Evolutionary conservation across 768 basidiomycete genomes (phyloP).

Genomic region (Pleurotus cornucopiae): DNA sequence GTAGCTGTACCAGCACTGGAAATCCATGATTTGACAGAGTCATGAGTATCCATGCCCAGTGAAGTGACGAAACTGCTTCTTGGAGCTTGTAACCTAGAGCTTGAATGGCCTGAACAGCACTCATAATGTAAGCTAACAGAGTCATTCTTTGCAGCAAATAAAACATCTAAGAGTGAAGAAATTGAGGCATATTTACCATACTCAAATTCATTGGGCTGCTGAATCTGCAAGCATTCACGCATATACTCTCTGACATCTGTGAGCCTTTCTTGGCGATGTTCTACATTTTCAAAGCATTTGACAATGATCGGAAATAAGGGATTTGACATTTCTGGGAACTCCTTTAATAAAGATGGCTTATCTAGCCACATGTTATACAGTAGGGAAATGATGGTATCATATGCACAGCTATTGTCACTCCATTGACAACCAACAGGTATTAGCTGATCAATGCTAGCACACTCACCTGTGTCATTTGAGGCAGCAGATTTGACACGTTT

Average conservation of each 20-base stretch:
- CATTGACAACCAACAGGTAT: constrained; percentile 13
- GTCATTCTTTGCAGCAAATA: background rate
- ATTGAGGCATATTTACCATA: background rate
- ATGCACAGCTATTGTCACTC: constrained; percentile 25
- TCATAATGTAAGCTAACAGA: background rate
- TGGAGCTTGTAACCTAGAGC: background rate
- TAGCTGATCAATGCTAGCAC: background rate
- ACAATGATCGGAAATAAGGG: background rate
- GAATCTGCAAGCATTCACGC: background rate
- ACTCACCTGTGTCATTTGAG: background rate
- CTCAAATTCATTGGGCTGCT: background rate
- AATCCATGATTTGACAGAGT: background rate
- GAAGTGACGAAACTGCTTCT: background rate
- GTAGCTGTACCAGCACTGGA: background rate
- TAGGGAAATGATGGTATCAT: constrained; percentile 21
- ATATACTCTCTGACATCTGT: background rate
- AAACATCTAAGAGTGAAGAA: background rate
- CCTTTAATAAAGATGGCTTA: constrained; percentile 4
- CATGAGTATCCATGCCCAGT: background rate
- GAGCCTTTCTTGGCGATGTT: background rate
- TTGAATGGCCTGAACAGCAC: background rate
- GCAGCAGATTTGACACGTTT: background rate
- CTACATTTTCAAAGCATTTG: background rate
- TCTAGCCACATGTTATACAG: constrained; percentile 18
- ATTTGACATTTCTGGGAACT: background rate